Conservation (phyloP, 148 eudicot genomes). For the Chenopodium berlandieri region DNA sequence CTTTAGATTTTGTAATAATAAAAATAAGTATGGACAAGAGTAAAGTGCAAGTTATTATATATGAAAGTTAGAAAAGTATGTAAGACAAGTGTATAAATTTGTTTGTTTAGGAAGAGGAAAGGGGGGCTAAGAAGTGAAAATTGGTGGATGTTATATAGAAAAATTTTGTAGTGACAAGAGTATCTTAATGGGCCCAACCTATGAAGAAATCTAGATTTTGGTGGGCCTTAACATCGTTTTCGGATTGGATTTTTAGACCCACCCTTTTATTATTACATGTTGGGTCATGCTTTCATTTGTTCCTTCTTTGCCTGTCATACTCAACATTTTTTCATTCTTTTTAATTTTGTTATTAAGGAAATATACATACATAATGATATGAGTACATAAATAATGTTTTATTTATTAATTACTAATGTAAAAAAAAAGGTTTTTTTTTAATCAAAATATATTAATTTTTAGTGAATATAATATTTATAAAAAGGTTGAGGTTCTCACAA, state of each 20-base stretch:
- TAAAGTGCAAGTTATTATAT: constrained; percentile 30
- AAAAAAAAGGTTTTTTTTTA: too few species aligned
- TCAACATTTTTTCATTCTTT: too few species aligned
- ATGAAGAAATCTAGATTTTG: constrained; percentile 34
- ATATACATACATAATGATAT: too few species aligned
- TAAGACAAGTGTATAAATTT: not conserved
- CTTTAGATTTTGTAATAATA: not conserved
- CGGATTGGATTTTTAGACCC: constrained; percentile 30
- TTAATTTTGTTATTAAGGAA: too few species aligned
- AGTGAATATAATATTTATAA: too few species aligned
- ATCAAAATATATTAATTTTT: too few species aligned
- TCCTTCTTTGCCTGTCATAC: not conserved
- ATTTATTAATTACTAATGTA: too few species aligned
- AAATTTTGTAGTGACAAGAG: constrained; percentile 21
- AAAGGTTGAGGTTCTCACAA: too few species aligned
- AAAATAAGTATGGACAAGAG: constrained; percentile 29
- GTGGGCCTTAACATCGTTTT: constrained; percentile 29
- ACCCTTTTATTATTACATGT: constrained; percentile 23
- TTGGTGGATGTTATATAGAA: constrained; percentile 25
- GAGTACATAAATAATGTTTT: too few species aligned
- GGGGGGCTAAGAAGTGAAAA: constrained; percentile 25
- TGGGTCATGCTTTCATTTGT: constrained; percentile 18
- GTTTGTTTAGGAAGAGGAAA: not conserved
- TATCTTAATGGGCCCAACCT: constrained; percentile 28
- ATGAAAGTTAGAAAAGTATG: constrained; percentile 13